Conservation (phyloP, 805 yeast genomes). For the Wickerhamiella allomyrinae region DNA sequence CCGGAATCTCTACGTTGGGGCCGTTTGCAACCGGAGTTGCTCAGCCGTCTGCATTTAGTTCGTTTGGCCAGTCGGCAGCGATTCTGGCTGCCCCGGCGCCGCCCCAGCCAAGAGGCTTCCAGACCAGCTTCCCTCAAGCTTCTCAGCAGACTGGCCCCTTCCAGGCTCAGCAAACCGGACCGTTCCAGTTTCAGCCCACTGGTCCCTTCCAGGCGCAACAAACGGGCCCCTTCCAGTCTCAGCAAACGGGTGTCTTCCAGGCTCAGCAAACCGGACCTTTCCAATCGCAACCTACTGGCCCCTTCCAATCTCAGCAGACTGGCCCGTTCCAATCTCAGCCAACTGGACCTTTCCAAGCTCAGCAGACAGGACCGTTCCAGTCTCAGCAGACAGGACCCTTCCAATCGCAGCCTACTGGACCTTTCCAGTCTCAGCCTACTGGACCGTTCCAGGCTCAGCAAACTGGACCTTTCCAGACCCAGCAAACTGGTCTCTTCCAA, state of each 20-base stretch:
- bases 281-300: conserved; percentile 10
- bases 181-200: conserved; percentile 20
- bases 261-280: conserved; percentile 7
- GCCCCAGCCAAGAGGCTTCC: conserved; percentile 24
- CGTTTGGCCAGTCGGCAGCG: conserved; percentile 26
- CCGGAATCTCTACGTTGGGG: conserved; percentile 21
- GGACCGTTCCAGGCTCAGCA: conserved; percentile 17
- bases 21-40: conserved; percentile 30
- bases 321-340: conserved; percentile 3
- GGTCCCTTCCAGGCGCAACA: conserved; percentile 24
- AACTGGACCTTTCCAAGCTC: conserved; percentile 8
- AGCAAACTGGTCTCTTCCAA: conserved; percentile 12
- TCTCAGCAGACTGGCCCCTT: conserved; percentile 15
- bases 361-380: conserved; percentile 12
- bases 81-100: conserved; percentile 15
- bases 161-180: conserved; percentile 23
- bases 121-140: neutral
- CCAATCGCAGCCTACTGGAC: no score
- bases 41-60: conserved; percentile 26
- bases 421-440: conserved; percentile 20
- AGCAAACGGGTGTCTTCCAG: conserved; percentile 15
- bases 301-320: conserved; percentile 10
- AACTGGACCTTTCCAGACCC: conserved; percentile 9
- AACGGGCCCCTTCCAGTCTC: conserved; percentile 14
- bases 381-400: conserved; percentile 8